phyloP scores from a whole-genome alignment of 169 alveolate species.

The Plasmodium vinckei region DNA sequence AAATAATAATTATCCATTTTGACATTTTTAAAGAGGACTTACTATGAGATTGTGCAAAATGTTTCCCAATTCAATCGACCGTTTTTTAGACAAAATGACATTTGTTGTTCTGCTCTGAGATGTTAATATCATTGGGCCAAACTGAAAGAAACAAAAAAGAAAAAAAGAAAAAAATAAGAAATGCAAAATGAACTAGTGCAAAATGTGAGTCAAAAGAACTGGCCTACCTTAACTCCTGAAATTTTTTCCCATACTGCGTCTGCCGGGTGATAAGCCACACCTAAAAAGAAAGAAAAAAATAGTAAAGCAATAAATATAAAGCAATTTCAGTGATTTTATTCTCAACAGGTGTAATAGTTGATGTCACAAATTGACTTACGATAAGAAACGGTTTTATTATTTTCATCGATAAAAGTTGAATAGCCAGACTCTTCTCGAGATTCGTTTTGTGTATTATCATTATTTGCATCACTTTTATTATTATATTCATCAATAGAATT shows the following conservation, averaged over 20 bases:
- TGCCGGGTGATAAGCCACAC: constrained; percentile 61
- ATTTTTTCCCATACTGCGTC: constrained; percentile 70
- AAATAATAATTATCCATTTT: not conserved
- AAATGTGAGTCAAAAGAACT: not conserved
- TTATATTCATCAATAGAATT: not conserved
- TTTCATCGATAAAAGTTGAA: constrained; percentile 66
- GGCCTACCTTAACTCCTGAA: constrained; percentile 61
- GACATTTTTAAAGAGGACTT: not conserved
- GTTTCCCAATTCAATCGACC: constrained; percentile 64
- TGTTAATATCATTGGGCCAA: constrained; percentile 69
- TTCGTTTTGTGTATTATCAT: constrained; percentile 19
- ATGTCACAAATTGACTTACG: not conserved
- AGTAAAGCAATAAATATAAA: too few species aligned
- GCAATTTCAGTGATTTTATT: too few species aligned
- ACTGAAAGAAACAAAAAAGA: constrained; percentile 14
- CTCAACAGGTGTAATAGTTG: too few species aligned
- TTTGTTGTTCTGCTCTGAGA: constrained; percentile 72
- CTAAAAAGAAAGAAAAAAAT: constrained; percentile 16
- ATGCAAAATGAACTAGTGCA: not conserved
- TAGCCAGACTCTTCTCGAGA: constrained; percentile 21
- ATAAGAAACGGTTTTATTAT: constrained; percentile 56
- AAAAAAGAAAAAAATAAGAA: not conserved
- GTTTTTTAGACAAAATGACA: constrained; percentile 63
- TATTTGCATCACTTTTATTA: not conserved
- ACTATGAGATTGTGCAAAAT: constrained; percentile 61